These are phyloP conservation scores for Quercus alba DNA, from an alignment of 306 rosid species.

Conservation along the genomic window DNA sequence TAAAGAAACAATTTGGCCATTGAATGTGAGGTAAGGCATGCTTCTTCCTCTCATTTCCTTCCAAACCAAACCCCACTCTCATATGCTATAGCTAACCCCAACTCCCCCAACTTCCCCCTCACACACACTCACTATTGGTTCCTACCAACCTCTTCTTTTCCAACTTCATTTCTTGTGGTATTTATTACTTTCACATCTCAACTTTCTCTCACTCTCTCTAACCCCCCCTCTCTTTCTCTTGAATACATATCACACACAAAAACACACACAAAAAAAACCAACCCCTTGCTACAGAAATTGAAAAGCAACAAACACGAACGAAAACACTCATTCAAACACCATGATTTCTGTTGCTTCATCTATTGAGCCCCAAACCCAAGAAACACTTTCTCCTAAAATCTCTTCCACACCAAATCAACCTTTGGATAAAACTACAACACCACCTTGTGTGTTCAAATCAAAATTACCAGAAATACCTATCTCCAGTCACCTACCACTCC, in stretches of 20 bases:
- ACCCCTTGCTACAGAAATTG: neutral
- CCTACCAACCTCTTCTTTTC: constrained; percentile 11
- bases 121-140: no score
- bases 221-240: neutral
- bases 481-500: constrained; percentile 72
- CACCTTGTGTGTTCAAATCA: constrained; percentile 46
- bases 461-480: constrained; percentile 69
- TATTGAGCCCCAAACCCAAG: constrained; percentile 36
- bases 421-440: neutral
- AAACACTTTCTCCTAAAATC: constrained; percentile 6
- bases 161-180: neutral
- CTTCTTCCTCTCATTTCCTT: neutral
- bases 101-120: constrained; percentile 23
- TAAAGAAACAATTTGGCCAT: neutral
- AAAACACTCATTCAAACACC: neutral
- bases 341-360: constrained; percentile 55
- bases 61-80: constrained; percentile 7
- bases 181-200: neutral
- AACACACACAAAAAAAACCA: neutral
- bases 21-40: constrained; percentile 27
- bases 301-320: no score
- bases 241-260: neutral
- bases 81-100: constrained; percentile 24
- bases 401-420: neutral
- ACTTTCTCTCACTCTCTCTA: neutral